phyloP scores from a whole-genome alignment of 1,139 yeast species.

The Geotrichum histeridarum region DNA sequence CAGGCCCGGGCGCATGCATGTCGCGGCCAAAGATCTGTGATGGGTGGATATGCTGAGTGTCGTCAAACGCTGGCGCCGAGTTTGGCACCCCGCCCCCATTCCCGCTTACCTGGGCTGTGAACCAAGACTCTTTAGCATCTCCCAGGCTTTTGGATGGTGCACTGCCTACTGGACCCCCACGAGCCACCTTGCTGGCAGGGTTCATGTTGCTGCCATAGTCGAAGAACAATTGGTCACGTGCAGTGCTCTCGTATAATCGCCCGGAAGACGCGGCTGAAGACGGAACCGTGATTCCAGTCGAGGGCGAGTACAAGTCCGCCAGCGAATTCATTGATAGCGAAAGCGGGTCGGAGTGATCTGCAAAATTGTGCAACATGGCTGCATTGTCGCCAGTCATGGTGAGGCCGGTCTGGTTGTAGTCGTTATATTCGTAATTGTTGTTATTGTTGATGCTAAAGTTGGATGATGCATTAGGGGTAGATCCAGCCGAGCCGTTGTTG shows the following conservation, averaged over 20 bases:
- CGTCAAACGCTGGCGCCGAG: neutral
- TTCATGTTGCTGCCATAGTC: neutral
- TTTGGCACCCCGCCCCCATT: neutral
- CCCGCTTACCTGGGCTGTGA: neutral
- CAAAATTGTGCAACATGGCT: slow-evolving; percentile 5
- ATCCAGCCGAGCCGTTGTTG: slow-evolving; percentile 8
- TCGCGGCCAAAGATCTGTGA: slow-evolving; percentile 9
- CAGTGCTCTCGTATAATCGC: slow-evolving; percentile 4
- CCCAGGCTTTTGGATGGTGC: slow-evolving; percentile 1
- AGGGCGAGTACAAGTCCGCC: slow-evolving; percentile 17
- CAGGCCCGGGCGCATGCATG: neutral
- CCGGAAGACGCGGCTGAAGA: neutral
- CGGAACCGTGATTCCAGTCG: slow-evolving; percentile 3
- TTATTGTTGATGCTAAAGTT: neutral
- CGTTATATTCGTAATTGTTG: neutral
- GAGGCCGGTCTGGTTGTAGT: neutral
- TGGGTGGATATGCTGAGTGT: slow-evolving; percentile 8
- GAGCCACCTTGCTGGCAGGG: slow-evolving; percentile 4
- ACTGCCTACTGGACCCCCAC: slow-evolving; percentile 10
- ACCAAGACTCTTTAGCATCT: slow-evolving; percentile 6
- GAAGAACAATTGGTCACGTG: slow-evolving; percentile 10
- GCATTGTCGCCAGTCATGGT: slow-evolving; percentile 4
- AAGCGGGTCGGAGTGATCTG: neutral
- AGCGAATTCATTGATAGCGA: slow-evolving; percentile 16
- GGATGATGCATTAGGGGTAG: slow-evolving; percentile 9